Evolutionary conservation across 1,139 yeast species (phyloP), one percentile per base, ranked within the genome.

Genomic region (Zygosaccharomyces sapae): DNA sequence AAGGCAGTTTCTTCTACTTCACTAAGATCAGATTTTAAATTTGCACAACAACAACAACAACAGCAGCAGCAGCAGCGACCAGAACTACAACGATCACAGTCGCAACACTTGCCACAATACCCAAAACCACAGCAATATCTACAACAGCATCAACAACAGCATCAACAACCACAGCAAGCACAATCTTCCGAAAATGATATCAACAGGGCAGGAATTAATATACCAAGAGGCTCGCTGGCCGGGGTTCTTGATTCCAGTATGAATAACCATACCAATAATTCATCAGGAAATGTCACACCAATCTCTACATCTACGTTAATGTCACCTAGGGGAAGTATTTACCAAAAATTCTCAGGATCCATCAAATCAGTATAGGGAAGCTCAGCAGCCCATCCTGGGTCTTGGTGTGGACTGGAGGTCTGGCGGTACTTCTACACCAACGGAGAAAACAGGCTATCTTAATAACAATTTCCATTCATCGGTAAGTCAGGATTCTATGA

Each of bases 1-100:
- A 45, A 50, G 38, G 49, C 48, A 27, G 47, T 48, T 25, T 44
- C 55, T n/a, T 34, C 48, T 9, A 41, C 52, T 22, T 46, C 46
- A 24, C 24, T 38, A 13, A 47, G 40, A 22, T 37, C 31, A 5
- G 40, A 37, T 37, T 30, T 22, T 24, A 37, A 37, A n/a, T 5
- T 30, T 5, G 6, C 40, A 8, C 40, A 22, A 10, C 16, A 24
- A 30, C 18, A 24, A 20, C 40, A 22, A 19, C 31, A 37, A 27
- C 30, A 27, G 30, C 30, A 27, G 30, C n/a, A 8, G 4, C 30
- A 27, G 10, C n/a, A 6, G 4, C 30, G 10, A 3, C 9, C 6
- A 8, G 12, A 27, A 27, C n/a, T 4, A 8, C 30, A 27, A 24
- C n/a, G n/a, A n/a, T n/a, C n/a, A n/a, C n/a, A n/a, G n/a, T n/a